Base-by-base conservation (phyloP, 2,329 filamentous ascomycete species). In the Fusarium sp. region DNA sequence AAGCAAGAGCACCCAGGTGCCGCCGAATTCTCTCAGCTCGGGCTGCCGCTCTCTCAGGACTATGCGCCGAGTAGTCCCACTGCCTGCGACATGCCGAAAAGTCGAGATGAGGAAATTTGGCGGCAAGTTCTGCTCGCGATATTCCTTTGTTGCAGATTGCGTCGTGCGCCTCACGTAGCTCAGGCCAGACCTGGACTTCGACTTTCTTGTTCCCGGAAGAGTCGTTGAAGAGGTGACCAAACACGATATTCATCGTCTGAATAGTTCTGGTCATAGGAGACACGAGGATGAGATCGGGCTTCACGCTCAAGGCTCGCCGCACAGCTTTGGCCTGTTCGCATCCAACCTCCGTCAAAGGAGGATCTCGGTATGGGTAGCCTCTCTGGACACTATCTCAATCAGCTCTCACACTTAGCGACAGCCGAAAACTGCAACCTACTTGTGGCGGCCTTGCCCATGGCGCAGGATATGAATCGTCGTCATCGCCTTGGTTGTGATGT, bases 81-180 rank as follows among this genome's bases (percentile, higher is more conserved):
- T 71, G 56, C 18, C 71, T 57, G 5, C 45, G 42, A 24, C 76
- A 77, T 22, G n/a, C 20, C 1, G 66, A 75, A 22, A 78, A 76
- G 11, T 78, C 65, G 2, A 78, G 67, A 18, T 68, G 62, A 4
- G 71, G 67, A 37, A 76, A 78, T 27, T 74, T 76, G 14, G 29
- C n/a, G 1, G 59, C 58, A 2, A 78, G 16, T 2, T 71, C 72
- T 20, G 35, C 54, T 2, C 73, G 73, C 3, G 64, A 38, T n/a
- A 71, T 11, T 3, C 76, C 74, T n/a, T 74, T 76, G 20, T 78
- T 78, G 59, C 76, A 78, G 42, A 71, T 67, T 7, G 73, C 76
- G 38, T 78, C 76, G n/a, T 78, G 75, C 5, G 74, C 67, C 27
- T 78, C 76, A 1, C 76, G 76, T 1, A 78, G 20, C 6, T 78